Evolutionary conservation across 768 basidiomycete species (phyloP).

Genomic region (Mycena crocata): DNA sequence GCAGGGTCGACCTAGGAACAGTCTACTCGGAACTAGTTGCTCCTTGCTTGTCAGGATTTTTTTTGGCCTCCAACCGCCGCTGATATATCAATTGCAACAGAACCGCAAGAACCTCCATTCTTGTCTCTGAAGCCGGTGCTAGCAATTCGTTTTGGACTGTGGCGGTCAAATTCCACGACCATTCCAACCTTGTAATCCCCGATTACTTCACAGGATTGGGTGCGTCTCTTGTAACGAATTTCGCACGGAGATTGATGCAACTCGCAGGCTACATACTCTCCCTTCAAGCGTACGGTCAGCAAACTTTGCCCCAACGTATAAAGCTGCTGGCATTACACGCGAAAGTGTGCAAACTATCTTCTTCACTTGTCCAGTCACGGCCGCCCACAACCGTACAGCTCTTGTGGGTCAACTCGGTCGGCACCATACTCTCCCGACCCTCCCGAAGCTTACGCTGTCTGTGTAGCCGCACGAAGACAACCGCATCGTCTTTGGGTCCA

Average conservation of each 20-base stretch:
- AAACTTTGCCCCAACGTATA: constrained; percentile 2
- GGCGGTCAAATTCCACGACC: constrained; percentile 26
- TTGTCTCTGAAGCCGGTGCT: not conserved
- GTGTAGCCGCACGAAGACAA: constrained; percentile 4
- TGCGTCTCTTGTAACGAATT: not conserved
- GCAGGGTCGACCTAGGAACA: not conserved
- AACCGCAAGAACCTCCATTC: constrained; percentile 12
- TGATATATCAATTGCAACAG: not conserved
- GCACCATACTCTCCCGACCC: not conserved
- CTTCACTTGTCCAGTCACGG: constrained; percentile 22
- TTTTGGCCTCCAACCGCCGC: not conserved
- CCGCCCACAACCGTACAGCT: constrained; percentile 29
- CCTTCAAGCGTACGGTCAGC: constrained; percentile 9
- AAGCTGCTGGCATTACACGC: constrained; percentile 25
- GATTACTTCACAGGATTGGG: constrained; percentile 27
- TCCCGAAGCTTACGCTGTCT: not conserved
- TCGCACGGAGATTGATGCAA: not conserved
- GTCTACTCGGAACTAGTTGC: constrained; percentile 8
- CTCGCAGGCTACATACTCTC: constrained; percentile 24
- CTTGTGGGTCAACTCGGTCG: constrained; percentile 22
- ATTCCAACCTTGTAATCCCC: constrained; percentile 9
- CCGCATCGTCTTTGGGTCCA: constrained; percentile 19
- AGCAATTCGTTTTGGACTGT: constrained; percentile 10
- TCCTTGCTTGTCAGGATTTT: constrained; percentile 19
- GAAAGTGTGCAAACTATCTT: constrained; percentile 25